phyloP scores from a whole-genome alignment of 2,329 filamentous ascomycete species.

The Xylariaceae sp. region DNA sequence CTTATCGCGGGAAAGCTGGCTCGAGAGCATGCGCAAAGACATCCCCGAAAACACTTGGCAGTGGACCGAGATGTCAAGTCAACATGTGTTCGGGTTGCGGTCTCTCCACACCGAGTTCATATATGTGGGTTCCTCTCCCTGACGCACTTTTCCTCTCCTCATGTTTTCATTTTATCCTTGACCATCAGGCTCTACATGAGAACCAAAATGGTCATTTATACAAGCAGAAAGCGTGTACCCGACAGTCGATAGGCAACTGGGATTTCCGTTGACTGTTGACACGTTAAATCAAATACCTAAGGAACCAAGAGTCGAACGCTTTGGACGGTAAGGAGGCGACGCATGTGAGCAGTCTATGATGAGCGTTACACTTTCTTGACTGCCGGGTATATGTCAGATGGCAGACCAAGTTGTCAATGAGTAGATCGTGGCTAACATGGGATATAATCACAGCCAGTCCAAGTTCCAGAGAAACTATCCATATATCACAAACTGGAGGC shows the following conservation, averaged over 20 bases:
- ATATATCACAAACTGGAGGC: conserved; percentile 72
- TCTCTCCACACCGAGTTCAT: conserved; percentile 82
- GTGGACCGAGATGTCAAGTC: conserved; percentile 55
- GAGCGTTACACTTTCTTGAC: too few species aligned
- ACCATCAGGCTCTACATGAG: neutral
- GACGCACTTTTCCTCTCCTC: neutral
- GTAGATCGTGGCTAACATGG: conserved; percentile 2
- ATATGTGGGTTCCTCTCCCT: conserved; percentile 57
- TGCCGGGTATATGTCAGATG: neutral
- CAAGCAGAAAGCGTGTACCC: too few species aligned
- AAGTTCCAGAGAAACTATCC: conserved; percentile 73
- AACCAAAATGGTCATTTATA: neutral
- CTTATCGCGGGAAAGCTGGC: conserved; percentile 73
- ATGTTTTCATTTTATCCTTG: neutral
- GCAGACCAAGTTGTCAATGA: neutral
- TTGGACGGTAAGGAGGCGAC: too few species aligned
- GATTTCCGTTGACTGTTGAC: too few species aligned
- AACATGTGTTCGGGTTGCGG: conserved; percentile 61
- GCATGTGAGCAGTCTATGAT: too few species aligned
- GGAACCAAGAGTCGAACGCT: too few species aligned
- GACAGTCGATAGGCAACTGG: too few species aligned
- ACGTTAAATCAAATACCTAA: too few species aligned
- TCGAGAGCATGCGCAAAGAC: conserved; percentile 50
- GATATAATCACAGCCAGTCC: conserved; percentile 60
- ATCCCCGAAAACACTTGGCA: too few species aligned